Percentiles rank a stretch among this genome's conserved stretches.
Evolutionary conservation across 2,329 filamentous ascomycete genomes (phyloP).

Genomic region (Colletotrichum viniferum): DNA sequence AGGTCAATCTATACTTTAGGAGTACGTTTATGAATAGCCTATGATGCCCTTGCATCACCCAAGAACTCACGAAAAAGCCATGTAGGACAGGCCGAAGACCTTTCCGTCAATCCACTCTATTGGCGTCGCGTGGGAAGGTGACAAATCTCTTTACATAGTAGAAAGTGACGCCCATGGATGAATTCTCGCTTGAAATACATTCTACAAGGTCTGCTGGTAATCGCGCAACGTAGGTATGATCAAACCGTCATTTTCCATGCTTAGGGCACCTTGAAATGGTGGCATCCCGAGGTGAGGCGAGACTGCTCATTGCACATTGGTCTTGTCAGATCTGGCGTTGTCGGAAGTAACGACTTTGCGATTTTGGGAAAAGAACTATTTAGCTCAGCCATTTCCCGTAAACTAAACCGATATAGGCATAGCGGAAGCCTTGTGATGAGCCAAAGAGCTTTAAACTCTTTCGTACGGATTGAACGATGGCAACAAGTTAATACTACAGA

Average conservation of each 20-base stretch:
- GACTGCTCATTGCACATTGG: neutral
- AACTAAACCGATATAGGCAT: neutral
- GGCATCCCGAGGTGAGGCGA: neutral
- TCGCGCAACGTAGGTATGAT: neutral
- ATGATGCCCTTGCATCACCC: neutral
- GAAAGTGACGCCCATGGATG: neutral
- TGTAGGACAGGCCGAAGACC: neutral
- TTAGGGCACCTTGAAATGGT: neutral
- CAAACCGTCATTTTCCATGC: neutral
- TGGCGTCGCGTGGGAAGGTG: fast-evolving
- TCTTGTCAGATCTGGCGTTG: neutral
- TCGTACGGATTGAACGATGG: neutral
- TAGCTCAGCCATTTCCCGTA: neutral
- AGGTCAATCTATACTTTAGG: neutral
- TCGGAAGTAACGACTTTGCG: fast-evolving
- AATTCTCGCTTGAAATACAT: neutral
- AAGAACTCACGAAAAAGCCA: neutral
- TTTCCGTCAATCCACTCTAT: fast-evolving
- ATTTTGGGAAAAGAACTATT: neutral
- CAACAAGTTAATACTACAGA: neutral
- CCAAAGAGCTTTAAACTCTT: neutral
- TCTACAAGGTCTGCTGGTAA: neutral
- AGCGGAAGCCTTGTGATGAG: neutral
- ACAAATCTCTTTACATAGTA: neutral
- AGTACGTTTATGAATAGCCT: neutral